Conservation (phyloP, 306 rosid genomes). For the Dryas drummondii region DNA sequence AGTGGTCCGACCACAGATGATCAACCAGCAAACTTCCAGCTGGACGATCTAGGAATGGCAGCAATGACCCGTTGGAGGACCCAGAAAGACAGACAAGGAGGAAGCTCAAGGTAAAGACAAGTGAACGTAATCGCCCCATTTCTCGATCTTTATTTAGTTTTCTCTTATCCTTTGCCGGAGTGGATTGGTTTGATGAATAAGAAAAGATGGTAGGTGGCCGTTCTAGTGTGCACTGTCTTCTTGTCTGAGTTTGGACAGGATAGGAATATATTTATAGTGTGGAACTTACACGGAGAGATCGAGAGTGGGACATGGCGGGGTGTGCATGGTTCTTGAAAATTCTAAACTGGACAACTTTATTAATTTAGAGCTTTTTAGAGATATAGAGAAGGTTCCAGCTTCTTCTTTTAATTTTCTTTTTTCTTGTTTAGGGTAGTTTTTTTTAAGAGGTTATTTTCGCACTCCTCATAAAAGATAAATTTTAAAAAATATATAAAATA, state of each 20-base stretch:
- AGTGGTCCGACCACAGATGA: constrained; percentile 37
- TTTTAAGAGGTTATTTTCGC: too few relatives aligned
- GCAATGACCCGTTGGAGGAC: constrained; percentile 42
- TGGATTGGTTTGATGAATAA: background rate
- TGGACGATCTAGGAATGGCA: constrained; percentile 51
- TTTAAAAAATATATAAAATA: too few relatives aligned
- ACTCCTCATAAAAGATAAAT: too few relatives aligned
- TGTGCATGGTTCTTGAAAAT: constrained; percentile 22
- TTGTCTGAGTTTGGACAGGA: background rate
- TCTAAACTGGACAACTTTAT: constrained; percentile 1
- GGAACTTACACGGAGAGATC: background rate
- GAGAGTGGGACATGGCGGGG: background rate
- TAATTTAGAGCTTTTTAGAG: constrained; percentile 10
- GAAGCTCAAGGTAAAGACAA: constrained; percentile 17
- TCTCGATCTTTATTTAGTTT: background rate
- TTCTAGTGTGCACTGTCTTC: background rate
- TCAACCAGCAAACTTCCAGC: constrained; percentile 30
- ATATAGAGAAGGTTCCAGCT: constrained; percentile 37
- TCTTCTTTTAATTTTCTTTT: background rate
- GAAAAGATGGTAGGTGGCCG: background rate
- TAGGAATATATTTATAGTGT: constrained; percentile 4
- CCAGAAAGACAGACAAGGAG: constrained; percentile 26
- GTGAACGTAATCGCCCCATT: constrained; percentile 32
- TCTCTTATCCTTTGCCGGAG: too few relatives aligned
- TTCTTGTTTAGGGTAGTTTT: too few relatives aligned